phyloP scores from a whole-genome alignment of 2,329 filamentous ascomycete genomes.

The Hysterium pulicare region DNA sequence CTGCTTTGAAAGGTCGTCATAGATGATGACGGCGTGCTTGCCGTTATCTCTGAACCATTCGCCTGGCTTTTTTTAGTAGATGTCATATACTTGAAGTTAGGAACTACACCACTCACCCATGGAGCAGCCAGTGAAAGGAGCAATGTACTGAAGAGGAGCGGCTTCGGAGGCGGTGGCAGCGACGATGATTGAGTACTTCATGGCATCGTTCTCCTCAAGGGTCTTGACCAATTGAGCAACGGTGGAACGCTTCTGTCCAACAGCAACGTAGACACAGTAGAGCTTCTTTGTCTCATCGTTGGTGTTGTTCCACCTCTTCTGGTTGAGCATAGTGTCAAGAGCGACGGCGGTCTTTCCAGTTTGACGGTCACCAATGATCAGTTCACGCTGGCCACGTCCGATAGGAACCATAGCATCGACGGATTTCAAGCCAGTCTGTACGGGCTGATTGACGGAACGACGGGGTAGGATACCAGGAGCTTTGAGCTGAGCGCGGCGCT shows the following conservation, averaged over 20 bases:
- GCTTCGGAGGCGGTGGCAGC: conserved; percentile 97
- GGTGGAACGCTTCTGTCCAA: conserved; percentile 99
- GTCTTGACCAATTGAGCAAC: conserved; percentile 99
- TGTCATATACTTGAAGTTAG: no score
- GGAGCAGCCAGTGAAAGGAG: conserved; percentile 79
- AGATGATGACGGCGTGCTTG: conserved; percentile 86
- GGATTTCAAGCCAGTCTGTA: conserved; percentile 99
- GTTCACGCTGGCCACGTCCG: conserved; percentile 99
- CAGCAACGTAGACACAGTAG: conserved; percentile 98
- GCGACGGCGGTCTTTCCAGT: conserved; percentile 99
- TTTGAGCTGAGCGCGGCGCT: conserved; percentile 96
- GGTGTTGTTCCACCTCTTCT: conserved; percentile 93
- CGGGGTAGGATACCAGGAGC: conserved; percentile 97
- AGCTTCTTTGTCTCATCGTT: conserved; percentile 96
- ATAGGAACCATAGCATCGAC: conserved; percentile 99
- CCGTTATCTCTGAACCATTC: conserved; percentile 81
- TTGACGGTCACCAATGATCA: conserved; percentile 99
- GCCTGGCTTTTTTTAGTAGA: no score
- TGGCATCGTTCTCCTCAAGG: conserved; percentile 98
- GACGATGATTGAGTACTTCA: conserved; percentile 95
- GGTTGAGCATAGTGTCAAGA: conserved; percentile 97
- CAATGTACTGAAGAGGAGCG: conserved; percentile 88
- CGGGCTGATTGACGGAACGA: conserved; percentile 94
- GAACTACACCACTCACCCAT: no score
- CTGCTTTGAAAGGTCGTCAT: conserved; percentile 96